Percentiles rank a stretch among this genome's conserved stretches.
Evolutionary conservation across 768 basidiomycete genomes (phyloP).

Genomic region (Termitomyces sp.): DNA sequence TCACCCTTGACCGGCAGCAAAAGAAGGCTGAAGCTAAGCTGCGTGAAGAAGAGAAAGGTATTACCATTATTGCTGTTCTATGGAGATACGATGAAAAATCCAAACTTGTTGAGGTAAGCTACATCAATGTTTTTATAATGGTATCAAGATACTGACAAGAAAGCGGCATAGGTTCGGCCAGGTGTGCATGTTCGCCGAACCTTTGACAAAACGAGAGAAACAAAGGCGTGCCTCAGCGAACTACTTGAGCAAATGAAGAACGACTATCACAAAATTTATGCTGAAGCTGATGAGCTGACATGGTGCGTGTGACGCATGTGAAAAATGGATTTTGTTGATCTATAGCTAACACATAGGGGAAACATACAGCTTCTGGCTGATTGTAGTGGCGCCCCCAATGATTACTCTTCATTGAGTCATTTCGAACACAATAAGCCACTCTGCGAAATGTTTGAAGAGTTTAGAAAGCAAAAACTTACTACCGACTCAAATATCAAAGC

Average conservation of each 20-base stretch:
- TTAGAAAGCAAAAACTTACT: neutral
- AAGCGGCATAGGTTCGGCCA: neutral
- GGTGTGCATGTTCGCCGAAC: neutral
- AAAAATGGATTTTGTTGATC: too few species aligned
- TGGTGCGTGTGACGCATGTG: neutral
- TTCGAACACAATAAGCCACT: neutral
- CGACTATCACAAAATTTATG: too few species aligned
- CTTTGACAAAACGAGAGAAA: neutral
- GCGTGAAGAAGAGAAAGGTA: neutral
- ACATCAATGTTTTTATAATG: too few species aligned
- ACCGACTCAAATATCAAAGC: neutral
- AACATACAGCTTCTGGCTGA: neutral
- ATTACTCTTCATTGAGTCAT: slow-evolving; percentile 2
- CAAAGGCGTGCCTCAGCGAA: neutral
- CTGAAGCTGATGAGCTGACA: neutral
- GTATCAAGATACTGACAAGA: neutral
- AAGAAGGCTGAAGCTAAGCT: neutral
- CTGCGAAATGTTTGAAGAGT: neutral
- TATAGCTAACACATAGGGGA: neutral
- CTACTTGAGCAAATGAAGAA: neutral
- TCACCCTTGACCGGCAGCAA: neutral
- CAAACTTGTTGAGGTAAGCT: neutral
- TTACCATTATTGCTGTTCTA: neutral
- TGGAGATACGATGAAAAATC: neutral
- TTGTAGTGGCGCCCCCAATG: neutral